phyloP scores from a whole-genome alignment of 2,329 filamentous ascomycete species.

The Aspergillus sclerotialis region DNA sequence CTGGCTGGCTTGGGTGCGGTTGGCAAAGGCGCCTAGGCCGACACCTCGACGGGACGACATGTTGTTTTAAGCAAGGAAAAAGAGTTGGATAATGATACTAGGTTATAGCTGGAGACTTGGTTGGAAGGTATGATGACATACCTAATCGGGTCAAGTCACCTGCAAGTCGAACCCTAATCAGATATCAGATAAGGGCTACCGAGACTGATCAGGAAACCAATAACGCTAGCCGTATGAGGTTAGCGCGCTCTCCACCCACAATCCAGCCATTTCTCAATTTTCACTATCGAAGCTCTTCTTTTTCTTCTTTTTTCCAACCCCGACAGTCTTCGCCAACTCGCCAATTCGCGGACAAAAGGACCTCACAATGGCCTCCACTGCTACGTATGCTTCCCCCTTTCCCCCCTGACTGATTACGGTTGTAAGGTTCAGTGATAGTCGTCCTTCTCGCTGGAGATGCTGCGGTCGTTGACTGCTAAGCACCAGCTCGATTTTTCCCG shows the following conservation, averaged over 20 bases:
- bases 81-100: background rate
- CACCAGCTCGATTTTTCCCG: conserved; percentile 75
- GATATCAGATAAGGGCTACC: conserved; percentile 15
- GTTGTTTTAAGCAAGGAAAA: background rate
- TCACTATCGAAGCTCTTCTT: conserved; percentile 15
- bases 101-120: background rate
- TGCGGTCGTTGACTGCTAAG: conserved; percentile 35
- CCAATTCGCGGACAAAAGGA: conserved; percentile 34
- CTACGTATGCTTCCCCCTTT: conserved; percentile 51
- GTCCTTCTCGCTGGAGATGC: conserved; percentile 72
- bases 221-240: conserved; percentile 7
- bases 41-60: conserved; percentile 57
- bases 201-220: background rate
- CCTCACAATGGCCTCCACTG: conserved; percentile 54
- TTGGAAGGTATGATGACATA: no score
- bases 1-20: conserved; percentile 73
- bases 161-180: conserved; percentile 9
- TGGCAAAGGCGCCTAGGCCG: conserved; percentile 83
- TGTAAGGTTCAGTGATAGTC: conserved; percentile 65
- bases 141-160: background rate
- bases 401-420: conserved; percentile 30
- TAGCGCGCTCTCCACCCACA: conserved; percentile 29
- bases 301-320: conserved; percentile 16
- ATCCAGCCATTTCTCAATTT: conserved; percentile 23
- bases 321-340: conserved; percentile 29